Evolutionary conservation across 2,329 filamentous ascomycete species (phyloP), one percentile per base, ranked within the genome.

Genomic region (Ophiognomonia clavigignenti-juglandacearum): DNA sequence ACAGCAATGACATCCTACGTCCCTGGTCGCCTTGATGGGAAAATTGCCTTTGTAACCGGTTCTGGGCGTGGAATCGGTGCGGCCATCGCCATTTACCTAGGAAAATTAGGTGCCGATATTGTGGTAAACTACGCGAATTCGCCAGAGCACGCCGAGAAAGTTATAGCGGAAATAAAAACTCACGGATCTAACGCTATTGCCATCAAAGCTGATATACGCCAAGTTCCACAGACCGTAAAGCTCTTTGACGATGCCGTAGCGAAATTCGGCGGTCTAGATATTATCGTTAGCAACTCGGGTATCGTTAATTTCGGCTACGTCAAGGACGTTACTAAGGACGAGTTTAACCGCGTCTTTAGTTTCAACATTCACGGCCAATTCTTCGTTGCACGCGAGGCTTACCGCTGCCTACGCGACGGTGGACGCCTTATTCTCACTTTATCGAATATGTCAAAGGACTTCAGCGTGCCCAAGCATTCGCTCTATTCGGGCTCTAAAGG

Each of bases 401-500:
- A 85, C 72, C 82, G 83, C 66, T 69, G 85, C 63, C 74, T 88
- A 45, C 77, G 83, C 67, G 68, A 80, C 29, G 80, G 82, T 47
- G 85, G 85, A 39, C 76, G 85, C 37, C 71, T 89, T 56, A 84
- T 90, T 64, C 72, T 90, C 23, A 89, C 86, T 80, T 80, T 76
- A 23, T 84, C 78, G 48, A 88, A 88, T 64, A 84, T 83, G 0
- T 65, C 84, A 62, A 65, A 85, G 70, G 85, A 67, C 48, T 77
- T 80, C 62, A 83, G 78, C 40, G 83, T 89, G 14, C 82, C 82
- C 51, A 80, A 82, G 60, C 85, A 89, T 63, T 75, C 82, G 11
- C 73, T 90, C 39, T 90, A 89, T 72, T 85, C 85, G 19, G 85
- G 80, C 14, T 82, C 75, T 64, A 90, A 90, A 73, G 86, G 84